Evolutionary conservation across 2,329 filamentous ascomycete species (phyloP), one percentile per base, ranked within the genome.

Genomic region (Diaporthe sp.): DNA sequence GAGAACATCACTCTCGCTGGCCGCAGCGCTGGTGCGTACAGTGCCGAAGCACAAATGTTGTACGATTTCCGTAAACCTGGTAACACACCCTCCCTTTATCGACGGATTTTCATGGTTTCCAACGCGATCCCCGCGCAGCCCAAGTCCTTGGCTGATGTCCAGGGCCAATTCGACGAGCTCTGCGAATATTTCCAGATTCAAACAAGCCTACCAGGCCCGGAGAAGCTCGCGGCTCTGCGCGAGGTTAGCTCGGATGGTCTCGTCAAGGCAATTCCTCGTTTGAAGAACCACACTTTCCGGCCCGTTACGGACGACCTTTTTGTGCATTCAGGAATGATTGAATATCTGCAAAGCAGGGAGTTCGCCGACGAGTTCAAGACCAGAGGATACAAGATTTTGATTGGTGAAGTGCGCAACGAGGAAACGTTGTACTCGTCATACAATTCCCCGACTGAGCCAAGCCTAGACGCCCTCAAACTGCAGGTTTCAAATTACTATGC

Each of bases 61-160:
- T 82, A 83, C 71, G 84, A 83, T 65, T 84, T 82, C 44, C 81
- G 78, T 73, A 80, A 80, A 13, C 53, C 80, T 28, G 39, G 55
- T 17, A 34, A 28, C 25, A 57, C 60, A 9, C 67, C 78, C 17
- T 75, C 78, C 3, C 76, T 82, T 1, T 85, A 85, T 61, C 82
- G 82, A 12, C 80, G 85, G 1, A 76, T 87, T 7, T 84, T 85
- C 75, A 85, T 87, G 83, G 82, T 83, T 61, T 87, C 86, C 2
- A 88, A 87, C 76, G 85, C 85, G 0, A 86, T 87, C 31, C 85
- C 85, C 0, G 84, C 86, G 5, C 85, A 87, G 49, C 85, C 86
- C 0, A 87, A 85, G 75, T 82, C 81, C 0, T 77, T 85, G 0
- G 78, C 78, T 0, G 83, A 86, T 37, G 80, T 82, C 0, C 83